A percentile compares a stretch with the other conserved stretches of the same genome.
Evolutionary conservation across 805 yeast species (phyloP).

Genomic region (Kregervanrija fluxuum): DNA sequence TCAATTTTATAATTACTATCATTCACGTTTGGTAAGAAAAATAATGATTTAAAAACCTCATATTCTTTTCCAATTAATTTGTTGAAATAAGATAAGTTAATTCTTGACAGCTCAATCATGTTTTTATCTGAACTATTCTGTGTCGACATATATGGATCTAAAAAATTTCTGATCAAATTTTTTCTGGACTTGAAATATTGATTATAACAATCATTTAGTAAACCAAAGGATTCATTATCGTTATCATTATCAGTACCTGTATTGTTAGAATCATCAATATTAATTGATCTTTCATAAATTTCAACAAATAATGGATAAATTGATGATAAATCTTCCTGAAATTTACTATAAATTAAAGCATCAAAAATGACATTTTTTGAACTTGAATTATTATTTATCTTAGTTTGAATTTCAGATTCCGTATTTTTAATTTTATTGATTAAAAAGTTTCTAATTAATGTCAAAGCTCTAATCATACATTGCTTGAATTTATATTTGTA

Average conservation of each 20-base stretch:
- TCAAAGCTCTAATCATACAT: slow-evolving; percentile 74
- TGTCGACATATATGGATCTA: slow-evolving; percentile 21
- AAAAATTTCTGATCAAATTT: slow-evolving; percentile 36
- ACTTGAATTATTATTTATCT: slow-evolving; percentile 12
- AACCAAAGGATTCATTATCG: slow-evolving; percentile 50
- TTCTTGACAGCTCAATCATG: slow-evolving; percentile 56
- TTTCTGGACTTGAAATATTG: slow-evolving; percentile 56
- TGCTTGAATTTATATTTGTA: slow-evolving; percentile 72
- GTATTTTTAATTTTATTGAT: slow-evolving; percentile 34
- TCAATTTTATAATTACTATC: slow-evolving; percentile 12
- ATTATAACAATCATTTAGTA: slow-evolving; percentile 56
- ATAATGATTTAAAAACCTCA: slow-evolving; percentile 48
- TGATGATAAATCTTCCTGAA: slow-evolving; percentile 29
- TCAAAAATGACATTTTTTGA: slow-evolving; percentile 37
- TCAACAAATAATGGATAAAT: slow-evolving; percentile 19
- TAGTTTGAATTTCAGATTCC: slow-evolving; percentile 17
- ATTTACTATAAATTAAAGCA: slow-evolving; percentile 62
- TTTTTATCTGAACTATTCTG: slow-evolving; percentile 23
- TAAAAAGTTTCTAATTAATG: slow-evolving; percentile 65
- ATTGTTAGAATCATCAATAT: not conserved
- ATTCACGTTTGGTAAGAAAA: slow-evolving; percentile 24
- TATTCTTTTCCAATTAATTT: slow-evolving; percentile 56
- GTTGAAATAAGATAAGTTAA: slow-evolving; percentile 51
- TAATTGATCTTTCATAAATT: slow-evolving; percentile 13
- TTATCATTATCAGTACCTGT: slow-evolving; percentile 14